Conservation (phyloP, 2,329 filamentous ascomycete species). For the Xylariales sp. region DNA sequence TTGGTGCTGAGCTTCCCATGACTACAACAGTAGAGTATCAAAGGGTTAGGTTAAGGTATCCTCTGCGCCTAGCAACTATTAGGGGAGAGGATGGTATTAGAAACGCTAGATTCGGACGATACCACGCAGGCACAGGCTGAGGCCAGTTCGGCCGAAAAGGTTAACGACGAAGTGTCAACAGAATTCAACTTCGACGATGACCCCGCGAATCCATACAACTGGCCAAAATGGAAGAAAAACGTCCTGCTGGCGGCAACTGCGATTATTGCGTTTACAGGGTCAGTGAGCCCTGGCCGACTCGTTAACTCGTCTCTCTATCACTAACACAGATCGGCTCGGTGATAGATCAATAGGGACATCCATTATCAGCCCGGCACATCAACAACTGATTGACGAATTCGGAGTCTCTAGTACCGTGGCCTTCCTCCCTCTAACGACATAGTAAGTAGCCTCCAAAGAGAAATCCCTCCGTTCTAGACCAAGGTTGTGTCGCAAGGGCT, state of each 20-base stretch:
- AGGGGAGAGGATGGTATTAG: conserved; percentile 1
- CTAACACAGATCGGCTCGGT: conserved; percentile 16
- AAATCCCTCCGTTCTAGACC: not conserved
- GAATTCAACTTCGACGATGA: conserved; percentile 54
- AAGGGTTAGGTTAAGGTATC: not conserved
- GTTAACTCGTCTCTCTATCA: not conserved
- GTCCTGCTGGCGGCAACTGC: conserved; percentile 54
- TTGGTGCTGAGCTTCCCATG: too few species aligned
- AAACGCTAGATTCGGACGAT: conserved; percentile 26
- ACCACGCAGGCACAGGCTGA: not conserved
- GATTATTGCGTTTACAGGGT: conserved; percentile 57
- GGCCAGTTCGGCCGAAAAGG: not conserved
- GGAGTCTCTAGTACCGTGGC: conserved; percentile 64
- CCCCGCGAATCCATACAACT: conserved; percentile 63
- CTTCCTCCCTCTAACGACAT: conserved; percentile 69
- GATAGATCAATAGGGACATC: conserved; percentile 64
- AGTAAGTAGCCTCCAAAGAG: conserved; percentile 43
- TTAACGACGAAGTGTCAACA: not conserved
- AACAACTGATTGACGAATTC: conserved; percentile 64
- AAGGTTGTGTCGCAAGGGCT: not conserved
- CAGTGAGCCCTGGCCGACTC: conserved; percentile 36
- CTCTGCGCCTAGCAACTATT: not conserved
- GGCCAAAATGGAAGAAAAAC: conserved; percentile 57
- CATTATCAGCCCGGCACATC: conserved; percentile 62
- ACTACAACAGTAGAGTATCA: too few species aligned